Conservation (phyloP, 345 rosid genomes). For the Arabis hirsuta region DNA sequence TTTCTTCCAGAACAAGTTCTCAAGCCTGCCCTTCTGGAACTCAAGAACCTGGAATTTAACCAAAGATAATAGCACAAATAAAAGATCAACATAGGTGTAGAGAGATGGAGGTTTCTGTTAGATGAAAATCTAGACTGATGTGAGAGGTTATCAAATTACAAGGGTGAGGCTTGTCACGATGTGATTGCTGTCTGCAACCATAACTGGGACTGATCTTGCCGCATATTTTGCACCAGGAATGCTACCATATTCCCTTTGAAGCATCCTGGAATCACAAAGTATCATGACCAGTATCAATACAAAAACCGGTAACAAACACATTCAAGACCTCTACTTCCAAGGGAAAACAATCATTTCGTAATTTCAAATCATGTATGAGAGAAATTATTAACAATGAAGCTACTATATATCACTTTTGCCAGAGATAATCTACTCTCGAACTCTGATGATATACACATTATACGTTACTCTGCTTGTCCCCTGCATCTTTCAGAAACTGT, state of each 20-base stretch:
- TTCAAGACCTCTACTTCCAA: conserved; percentile 1
- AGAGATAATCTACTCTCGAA: neutral
- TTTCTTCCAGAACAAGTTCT: conserved; percentile 94
- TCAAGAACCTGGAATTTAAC: conserved; percentile 71
- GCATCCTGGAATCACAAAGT: conserved; percentile 52
- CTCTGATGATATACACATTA: neutral
- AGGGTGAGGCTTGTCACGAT: conserved; percentile 92
- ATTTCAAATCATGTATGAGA: neutral
- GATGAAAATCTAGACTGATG: neutral
- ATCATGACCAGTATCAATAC: neutral
- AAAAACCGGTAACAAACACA: neutral
- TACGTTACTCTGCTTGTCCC: neutral
- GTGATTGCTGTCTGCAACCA: conserved; percentile 74
- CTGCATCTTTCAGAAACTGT: neutral
- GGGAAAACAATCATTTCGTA: neutral
- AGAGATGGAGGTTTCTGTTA: neutral
- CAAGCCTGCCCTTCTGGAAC: conserved; percentile 87
- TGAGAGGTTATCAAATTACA: conserved; percentile 49
- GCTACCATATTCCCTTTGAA: conserved; percentile 95
- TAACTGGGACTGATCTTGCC: conserved; percentile 81
- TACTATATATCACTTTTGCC: conserved; percentile 4
- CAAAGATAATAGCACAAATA: neutral
- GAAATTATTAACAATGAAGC: conserved; percentile 5
- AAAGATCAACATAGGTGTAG: neutral
- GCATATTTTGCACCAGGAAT: conserved; percentile 95